These are phyloP conservation scores for Hyaloraphidium curvatum DNA, from an alignment of 192 early-diverging fungal genomes.

Conservation along the genomic window DNA sequence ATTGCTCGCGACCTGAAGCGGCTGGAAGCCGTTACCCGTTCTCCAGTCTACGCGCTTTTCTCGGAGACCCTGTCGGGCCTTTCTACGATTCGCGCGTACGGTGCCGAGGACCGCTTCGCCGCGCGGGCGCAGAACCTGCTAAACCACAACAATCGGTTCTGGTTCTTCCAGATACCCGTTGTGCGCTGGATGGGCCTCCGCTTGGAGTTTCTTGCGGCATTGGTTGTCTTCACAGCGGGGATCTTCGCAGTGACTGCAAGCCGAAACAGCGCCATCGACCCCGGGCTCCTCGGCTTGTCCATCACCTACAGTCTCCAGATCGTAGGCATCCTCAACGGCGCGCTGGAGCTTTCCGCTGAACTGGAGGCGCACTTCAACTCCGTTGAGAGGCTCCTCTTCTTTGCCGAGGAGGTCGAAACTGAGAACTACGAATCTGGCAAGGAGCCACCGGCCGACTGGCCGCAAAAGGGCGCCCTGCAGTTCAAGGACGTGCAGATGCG, in stretches of 20 bases:
- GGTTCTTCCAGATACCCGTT: no score
- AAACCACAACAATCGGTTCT: constrained; percentile 66
- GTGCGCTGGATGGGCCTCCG: no score
- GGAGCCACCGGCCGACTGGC: constrained; percentile 22
- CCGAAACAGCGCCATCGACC: neutral
- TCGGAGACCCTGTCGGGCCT: constrained; percentile 4
- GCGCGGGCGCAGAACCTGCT: constrained; percentile 32
- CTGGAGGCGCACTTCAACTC: constrained; percentile 7
- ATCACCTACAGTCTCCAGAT: neutral
- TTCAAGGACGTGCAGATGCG: constrained; percentile 45
- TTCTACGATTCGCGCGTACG: constrained; percentile 3
- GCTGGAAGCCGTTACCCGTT: neutral
- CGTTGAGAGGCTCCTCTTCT: neutral
- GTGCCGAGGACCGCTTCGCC: constrained; percentile 37
- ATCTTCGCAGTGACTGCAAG: neutral
- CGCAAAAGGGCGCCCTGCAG: constrained; percentile 38
- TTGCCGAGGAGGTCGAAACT: neutral
- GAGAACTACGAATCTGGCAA: no score
- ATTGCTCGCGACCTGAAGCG: constrained; percentile 3
- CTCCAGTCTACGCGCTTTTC: neutral
- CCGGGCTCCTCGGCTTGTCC: neutral
- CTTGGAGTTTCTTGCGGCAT: neutral
- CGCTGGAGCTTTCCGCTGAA: constrained; percentile 53
- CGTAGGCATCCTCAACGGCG: neutral
- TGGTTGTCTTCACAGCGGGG: neutral